Evolutionary conservation across 2,329 filamentous ascomycete species (phyloP), one percentile per base, ranked within the genome.

Genomic region (Metarhizium album): DNA sequence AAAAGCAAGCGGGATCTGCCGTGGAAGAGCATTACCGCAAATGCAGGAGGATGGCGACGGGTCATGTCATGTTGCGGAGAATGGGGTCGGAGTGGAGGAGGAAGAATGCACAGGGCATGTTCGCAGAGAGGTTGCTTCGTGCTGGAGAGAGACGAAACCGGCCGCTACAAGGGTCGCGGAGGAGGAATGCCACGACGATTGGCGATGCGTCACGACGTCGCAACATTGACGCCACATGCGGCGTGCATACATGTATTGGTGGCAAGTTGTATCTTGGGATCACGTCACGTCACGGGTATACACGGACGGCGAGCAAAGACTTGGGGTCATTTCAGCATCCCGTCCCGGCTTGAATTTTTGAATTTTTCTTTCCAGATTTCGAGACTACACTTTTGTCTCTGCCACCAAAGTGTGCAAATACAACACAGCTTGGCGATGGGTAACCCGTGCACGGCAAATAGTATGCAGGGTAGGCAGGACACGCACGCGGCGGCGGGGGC

Each of bases 101-200:
- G 42, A 62, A 63, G 42, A 72, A 75, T 38, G 59, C 62, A 42
- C 59, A 62, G 37, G 73, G 73, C 2, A 58, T 74, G 1, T 75
- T 65, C 54, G 73, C 73, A 0, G 73, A 76, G 60, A 60, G 73
- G 35, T n/a, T 74, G 72, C 53, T 75, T 76, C 48, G 63, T 73
- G 8, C 54, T 74, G 24, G 65, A 71, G 53, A 57, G 58, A n/a
- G 56, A 59, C 45, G 33, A 40, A 16, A 35, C 24, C 1, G 62
- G 59, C 2, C 52, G 49, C 9, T 49, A 64, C 20, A 47, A n/a
- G 14, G 11, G 55, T 65, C 2, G 55, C 54, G 3, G 64, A 67
- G 53, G 61, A 64, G 47, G 49, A 53, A 52, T 61, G 61, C 9
- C 54, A 56, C 27, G 62, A 64, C 45, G 58, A 54, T 6, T 54